Evolutionary conservation across 495 filamentous ascomycete species (phyloP).

Genomic region (Oidiodendron maius): DNA sequence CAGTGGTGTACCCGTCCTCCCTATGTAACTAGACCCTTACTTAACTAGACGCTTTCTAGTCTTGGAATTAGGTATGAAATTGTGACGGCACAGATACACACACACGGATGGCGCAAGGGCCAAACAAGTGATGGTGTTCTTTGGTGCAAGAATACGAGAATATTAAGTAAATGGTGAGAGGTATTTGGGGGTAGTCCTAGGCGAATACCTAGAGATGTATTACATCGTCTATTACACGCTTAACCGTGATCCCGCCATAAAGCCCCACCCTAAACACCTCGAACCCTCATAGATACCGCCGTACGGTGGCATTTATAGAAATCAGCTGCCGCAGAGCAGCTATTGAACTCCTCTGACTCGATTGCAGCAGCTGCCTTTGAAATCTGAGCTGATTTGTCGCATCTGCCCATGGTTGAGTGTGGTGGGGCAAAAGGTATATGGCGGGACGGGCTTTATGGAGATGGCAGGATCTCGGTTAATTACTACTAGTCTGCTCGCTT

Average conservation of each 20-base stretch:
- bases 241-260: too few relatives aligned
- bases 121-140: not conserved
- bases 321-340: not conserved
- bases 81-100: not conserved
- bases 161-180: not conserved
- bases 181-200: not conserved
- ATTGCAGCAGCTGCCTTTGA: constrained; percentile 1
- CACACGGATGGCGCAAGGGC: not conserved
- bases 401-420: constrained; percentile 2
- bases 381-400: constrained; percentile 8
- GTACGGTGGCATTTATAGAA: not conserved
- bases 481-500: too few relatives aligned
- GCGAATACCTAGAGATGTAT: not conserved
- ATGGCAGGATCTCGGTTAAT: not conserved
- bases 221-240: not conserved
- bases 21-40: not conserved
- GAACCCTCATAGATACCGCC: not conserved
- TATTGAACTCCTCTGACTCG: not conserved
- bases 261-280: too few relatives aligned
- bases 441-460: not conserved
- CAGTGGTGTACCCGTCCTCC: not conserved
- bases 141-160: not conserved
- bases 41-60: not conserved
- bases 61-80: not conserved
- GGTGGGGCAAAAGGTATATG: not conserved